Percentiles rank a stretch among this genome's conserved stretches.
phyloP scores from a whole-genome alignment of 2,329 filamentous ascomycete species.

The Paraconiothyrium sp. region DNA sequence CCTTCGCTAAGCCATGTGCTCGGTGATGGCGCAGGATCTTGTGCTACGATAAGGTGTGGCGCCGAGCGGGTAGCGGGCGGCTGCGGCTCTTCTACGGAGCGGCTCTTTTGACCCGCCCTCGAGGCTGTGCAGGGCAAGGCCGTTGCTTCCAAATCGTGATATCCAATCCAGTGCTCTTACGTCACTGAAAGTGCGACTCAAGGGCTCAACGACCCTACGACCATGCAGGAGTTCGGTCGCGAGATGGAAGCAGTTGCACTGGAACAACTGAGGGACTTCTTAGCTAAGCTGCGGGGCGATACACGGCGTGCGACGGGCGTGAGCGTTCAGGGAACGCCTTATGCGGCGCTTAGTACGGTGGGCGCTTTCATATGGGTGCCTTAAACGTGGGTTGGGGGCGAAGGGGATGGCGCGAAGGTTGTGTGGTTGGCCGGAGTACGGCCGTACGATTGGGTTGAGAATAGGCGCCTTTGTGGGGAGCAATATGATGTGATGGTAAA shows the following conservation, averaged over 20 bases:
- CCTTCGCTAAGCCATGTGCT: background rate
- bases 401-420: background rate
- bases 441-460: background rate
- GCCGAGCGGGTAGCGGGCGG: conserved; percentile 7
- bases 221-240: background rate
- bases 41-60: conserved; percentile 16
- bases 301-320: background rate
- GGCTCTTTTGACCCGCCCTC: background rate
- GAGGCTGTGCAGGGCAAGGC: background rate
- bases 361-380: background rate
- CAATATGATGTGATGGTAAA: background rate
- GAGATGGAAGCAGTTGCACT: background rate
- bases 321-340: background rate
- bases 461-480: background rate
- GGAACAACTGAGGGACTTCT: background rate
- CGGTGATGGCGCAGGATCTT: background rate
- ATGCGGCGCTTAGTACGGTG: background rate
- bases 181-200: background rate
- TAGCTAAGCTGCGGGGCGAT: conserved; percentile 8
- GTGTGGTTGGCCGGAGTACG: background rate
- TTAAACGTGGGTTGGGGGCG: background rate
- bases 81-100: background rate
- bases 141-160: background rate
- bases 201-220: background rate
- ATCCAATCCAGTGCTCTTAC: background rate